Conservation (phyloP, 345 rosid species). For the Kandelia obovata region DNA sequence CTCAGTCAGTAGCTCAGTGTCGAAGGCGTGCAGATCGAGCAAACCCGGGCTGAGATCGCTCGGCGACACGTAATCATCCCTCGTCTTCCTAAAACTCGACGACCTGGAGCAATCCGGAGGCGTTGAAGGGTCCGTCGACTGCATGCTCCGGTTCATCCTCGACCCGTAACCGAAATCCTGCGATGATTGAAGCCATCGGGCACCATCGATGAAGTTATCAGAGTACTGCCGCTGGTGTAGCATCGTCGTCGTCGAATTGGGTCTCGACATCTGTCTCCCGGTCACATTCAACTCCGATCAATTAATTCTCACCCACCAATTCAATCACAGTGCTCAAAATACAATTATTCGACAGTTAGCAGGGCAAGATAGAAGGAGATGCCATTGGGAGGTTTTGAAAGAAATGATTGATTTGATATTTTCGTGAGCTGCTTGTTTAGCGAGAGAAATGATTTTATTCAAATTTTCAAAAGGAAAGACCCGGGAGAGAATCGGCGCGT, state of each 20-base stretch:
- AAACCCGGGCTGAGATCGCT: constrained; percentile 45
- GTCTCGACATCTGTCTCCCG: constrained; percentile 45
- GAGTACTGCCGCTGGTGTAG: constrained; percentile 56
- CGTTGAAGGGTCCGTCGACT: constrained; percentile 25
- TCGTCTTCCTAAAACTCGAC: constrained; percentile 39
- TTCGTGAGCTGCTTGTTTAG: too few species aligned
- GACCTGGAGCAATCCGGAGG: constrained; percentile 36
- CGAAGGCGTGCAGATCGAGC: constrained; percentile 60
- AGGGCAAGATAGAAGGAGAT: too few species aligned
- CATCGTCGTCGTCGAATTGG: constrained; percentile 35
- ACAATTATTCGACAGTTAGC: too few species aligned
- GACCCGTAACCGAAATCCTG: constrained; percentile 37
- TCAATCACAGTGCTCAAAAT: too few species aligned
- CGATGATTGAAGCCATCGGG: constrained; percentile 44
- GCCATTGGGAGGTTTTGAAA: too few species aligned
- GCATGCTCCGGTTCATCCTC: constrained; percentile 26
- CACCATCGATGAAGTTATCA: constrained; percentile 40
- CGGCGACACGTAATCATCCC: constrained; percentile 32
- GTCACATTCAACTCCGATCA: neutral
- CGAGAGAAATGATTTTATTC: constrained; percentile 1
- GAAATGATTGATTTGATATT: neutral
- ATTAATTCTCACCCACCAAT: too few species aligned
- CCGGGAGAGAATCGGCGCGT: constrained; percentile 10
- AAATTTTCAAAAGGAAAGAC: constrained; percentile 6
- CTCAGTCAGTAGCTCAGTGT: constrained; percentile 56